Conservation (phyloP, 2,329 filamentous ascomycete genomes). For the Penicillium hesseltinei region DNA sequence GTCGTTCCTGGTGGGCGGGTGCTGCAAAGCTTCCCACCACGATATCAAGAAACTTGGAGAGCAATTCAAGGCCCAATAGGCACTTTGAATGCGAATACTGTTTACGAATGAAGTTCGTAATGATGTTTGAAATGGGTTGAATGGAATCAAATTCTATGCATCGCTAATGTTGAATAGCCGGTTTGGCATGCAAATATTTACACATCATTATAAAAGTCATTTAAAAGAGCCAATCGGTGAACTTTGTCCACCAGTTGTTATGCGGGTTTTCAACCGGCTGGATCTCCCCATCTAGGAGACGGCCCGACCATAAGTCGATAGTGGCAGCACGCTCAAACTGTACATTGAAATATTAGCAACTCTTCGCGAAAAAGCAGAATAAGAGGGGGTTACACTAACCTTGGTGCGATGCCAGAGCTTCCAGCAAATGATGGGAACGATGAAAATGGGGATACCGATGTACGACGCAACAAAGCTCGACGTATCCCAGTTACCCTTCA, state of each 20-base stretch:
- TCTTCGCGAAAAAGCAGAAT: not conserved
- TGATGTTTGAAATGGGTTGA: not conserved
- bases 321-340: slow-evolving; percentile 26
- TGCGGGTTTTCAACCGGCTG: slow-evolving; percentile 13
- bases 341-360: slow-evolving; percentile 2
- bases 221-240: slow-evolving; percentile 30
- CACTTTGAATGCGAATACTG: not conserved
- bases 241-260: slow-evolving; percentile 22
- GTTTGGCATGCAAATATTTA: slow-evolving; percentile 20
- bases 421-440: slow-evolving; percentile 44
- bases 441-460: slow-evolving; percentile 44
- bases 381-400: slow-evolving; percentile 24
- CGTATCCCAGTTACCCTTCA: slow-evolving; percentile 34
- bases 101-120: not conserved
- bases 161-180: slow-evolving; percentile 15
- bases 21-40: slow-evolving; percentile 45
- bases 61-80: slow-evolving; percentile 13
- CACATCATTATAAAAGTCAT: slow-evolving; percentile 9
- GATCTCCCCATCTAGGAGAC: slow-evolving; percentile 33
- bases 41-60: slow-evolving; percentile 34
- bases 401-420: slow-evolving; percentile 42
- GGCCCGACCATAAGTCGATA: slow-evolving; percentile 35
- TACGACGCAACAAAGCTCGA: slow-evolving; percentile 43
- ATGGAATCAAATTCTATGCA: not conserved
- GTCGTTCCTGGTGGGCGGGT: slow-evolving; percentile 46